Evolutionary conservation across 1,284 basidiomycete species (phyloP), one percentile per base, ranked within the genome.

Genomic region (Ustilago trichophora): DNA sequence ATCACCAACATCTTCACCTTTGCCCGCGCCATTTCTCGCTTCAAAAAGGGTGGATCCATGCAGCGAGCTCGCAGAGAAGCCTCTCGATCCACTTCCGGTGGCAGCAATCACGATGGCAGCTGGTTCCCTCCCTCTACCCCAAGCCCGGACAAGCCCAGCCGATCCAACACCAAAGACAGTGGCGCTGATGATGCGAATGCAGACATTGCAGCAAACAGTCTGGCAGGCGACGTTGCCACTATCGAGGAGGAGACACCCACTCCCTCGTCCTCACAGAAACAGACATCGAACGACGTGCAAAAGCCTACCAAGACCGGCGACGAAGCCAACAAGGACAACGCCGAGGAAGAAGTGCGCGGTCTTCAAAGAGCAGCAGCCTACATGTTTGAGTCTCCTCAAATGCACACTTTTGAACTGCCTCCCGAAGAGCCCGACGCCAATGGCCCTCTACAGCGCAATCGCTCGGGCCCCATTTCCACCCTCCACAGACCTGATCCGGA

Each of bases 1-100:
- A 79, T 78, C 35, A 67, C 70, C 33, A 78, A 78, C 48, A 68
- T 81, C 43, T 81, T 81, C 29, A 73, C 78, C 4, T 69, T 80
- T 31, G 79, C 78, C 6, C 66, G 75, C 35, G 79, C 79, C n/a
- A 70, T 81, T 8, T 73, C 72, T 12, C 72, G 74, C 21, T 80
- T 81, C 71, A 80, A 79, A 52, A 70, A 58, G 38, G 67, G 56
- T 21, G 67, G 52, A 3, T 60, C 56, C 12, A 38, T 70, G 36
- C 16, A 43, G 10, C 45, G 62, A 16, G 62, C 52, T 21, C 42
- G 50, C 12, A 42, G 53, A 15, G 53, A 59, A 19, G 56, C 60
- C 1, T 44, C 62, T 5, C 45, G 52, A 10, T 57, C 53, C 12
- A 44, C 57, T 3, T 62, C 57, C 4, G 50, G 45, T 8, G 54